These are phyloP conservation scores for Metrosideros polymorpha DNA, from an alignment of 441 rosid genomes.

Conservation along the genomic window DNA sequence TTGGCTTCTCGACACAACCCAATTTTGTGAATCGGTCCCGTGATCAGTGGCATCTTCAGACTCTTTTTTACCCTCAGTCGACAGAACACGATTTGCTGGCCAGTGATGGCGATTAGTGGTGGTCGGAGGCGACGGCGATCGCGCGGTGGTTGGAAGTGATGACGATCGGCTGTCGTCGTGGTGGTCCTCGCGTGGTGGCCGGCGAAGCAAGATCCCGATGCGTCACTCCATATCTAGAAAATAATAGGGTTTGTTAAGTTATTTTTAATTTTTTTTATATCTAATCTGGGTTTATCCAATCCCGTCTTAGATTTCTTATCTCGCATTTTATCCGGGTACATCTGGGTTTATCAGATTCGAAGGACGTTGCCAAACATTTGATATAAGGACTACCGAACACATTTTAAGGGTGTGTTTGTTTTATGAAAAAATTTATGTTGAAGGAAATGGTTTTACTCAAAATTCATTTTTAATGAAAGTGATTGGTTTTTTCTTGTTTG, in stretches of 20 bases:
- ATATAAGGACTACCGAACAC: fast-evolving
- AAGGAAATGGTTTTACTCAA: neutral
- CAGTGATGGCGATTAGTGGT: neutral
- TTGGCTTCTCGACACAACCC: neutral
- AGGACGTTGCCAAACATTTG: neutral
- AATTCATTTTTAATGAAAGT: neutral
- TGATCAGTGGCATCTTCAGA: neutral
- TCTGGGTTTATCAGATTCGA: fast-evolving
- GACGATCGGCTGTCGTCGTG: neutral
- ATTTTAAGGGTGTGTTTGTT: neutral
- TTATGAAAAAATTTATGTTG: neutral
- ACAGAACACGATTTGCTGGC: neutral
- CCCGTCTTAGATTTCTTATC: too few species aligned
- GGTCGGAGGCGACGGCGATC: fast-evolving
- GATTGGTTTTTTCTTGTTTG: neutral
- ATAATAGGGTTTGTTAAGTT: neutral
- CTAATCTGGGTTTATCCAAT: neutral
- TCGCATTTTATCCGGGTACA: too few species aligned
- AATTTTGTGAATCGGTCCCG: neutral
- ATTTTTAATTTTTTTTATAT: too few species aligned
- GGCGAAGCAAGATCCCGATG: neutral
- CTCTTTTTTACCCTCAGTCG: neutral
- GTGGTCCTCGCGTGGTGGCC: neutral
- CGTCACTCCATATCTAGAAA: neutral
- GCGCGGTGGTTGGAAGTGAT: neutral